Percentiles rank a stretch among this genome's conserved stretches.
Conservation (phyloP, 2,329 filamentous ascomycete species). For the Pleurostoma richardsiae region DNA sequence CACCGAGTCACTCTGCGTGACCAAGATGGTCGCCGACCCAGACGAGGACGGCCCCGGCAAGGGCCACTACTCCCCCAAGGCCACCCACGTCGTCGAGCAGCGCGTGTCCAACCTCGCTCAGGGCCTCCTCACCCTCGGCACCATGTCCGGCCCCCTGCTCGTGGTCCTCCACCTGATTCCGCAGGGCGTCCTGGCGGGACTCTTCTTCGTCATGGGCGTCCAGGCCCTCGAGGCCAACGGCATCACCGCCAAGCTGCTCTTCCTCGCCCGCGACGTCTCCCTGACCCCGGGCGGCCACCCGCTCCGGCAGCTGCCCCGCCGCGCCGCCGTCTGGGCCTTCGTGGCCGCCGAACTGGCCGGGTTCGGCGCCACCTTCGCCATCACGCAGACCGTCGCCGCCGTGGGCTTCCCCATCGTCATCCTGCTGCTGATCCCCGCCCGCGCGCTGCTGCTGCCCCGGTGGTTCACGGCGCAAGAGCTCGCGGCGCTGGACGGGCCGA, state of each 20-base stretch:
- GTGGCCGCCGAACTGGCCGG: constrained; percentile 63
- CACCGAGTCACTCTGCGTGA: constrained; percentile 73
- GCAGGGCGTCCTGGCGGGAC: constrained; percentile 71
- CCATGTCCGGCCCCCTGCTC: constrained; percentile 72
- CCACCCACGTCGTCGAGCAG: constrained; percentile 69
- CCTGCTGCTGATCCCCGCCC: constrained; percentile 60
- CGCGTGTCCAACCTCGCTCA: constrained; percentile 74
- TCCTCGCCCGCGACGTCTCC: constrained; percentile 58
- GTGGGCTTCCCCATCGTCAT: constrained; percentile 78
- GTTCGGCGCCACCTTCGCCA: constrained; percentile 75
- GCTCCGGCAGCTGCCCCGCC: constrained; percentile 55
- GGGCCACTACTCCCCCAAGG: constrained; percentile 46
- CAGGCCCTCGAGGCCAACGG: constrained; percentile 74
- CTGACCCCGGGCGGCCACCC: constrained; percentile 59
- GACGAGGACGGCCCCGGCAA: constrained; percentile 52
- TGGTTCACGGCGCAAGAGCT: constrained; percentile 59
- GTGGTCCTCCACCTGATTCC: constrained; percentile 72
- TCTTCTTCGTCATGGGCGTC: constrained; percentile 83
- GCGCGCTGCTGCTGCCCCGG: constrained; percentile 58
- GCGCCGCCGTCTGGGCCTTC: constrained; percentile 65
- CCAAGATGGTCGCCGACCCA: constrained; percentile 42
- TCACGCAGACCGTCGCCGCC: constrained; percentile 75
- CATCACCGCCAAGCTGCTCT: constrained; percentile 70
- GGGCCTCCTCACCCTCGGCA: constrained; percentile 71
- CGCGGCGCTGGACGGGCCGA: constrained; percentile 62